Evolutionary conservation across 1,284 basidiomycete genomes (phyloP), one percentile per base, ranked within the genome.

Genomic region (Microbotryum lychnidis-dioicae): DNA sequence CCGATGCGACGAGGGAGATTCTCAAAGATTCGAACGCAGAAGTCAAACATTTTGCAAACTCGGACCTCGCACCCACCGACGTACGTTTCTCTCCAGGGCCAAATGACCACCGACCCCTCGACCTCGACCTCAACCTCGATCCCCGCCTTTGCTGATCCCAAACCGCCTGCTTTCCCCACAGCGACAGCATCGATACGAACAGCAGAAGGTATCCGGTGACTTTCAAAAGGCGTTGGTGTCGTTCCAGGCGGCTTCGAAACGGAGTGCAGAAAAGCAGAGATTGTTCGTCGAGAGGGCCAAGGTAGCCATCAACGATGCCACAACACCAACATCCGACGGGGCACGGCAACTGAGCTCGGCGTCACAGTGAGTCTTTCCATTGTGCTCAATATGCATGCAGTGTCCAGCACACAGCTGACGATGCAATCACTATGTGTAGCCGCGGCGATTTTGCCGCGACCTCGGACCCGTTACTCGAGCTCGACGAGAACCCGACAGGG

Each of bases 21-120:
- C 87, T 91, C 46, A 97, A 97, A 78, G 86, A 91, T 62, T 88
- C 89, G 6, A 91, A 91, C 0, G 87, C 89, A 52, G 92, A 97
- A 72, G 77, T 97, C 73, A 97, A 96, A 83, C 85, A 83, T 67
- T 79, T 94, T 2, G 85, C 87, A 5, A 77, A 80, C 3, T 78
- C 89, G 68, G 86, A 89, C 63, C 76, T 80, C 1, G 78, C 77
- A 3, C 75, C 87, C 12, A 54, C 54, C 10, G 59, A 66, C 73
- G 87, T 88, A 68, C 61, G 82, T 77, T 20, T 52, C 61, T 46
- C 25, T 49, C 6, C 60, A 4, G 44, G 58, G 8, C 64, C 62
- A 20, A 25, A 50, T 55, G 27, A 44, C 29, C 6, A 37, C 20
- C 23, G n/a, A 61, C 48, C 25, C 18, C 42, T 54, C 47, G 50